Conservation (phyloP, 1,284 basidiomycete species). For the Phellopilus nigrolimitatus region DNA sequence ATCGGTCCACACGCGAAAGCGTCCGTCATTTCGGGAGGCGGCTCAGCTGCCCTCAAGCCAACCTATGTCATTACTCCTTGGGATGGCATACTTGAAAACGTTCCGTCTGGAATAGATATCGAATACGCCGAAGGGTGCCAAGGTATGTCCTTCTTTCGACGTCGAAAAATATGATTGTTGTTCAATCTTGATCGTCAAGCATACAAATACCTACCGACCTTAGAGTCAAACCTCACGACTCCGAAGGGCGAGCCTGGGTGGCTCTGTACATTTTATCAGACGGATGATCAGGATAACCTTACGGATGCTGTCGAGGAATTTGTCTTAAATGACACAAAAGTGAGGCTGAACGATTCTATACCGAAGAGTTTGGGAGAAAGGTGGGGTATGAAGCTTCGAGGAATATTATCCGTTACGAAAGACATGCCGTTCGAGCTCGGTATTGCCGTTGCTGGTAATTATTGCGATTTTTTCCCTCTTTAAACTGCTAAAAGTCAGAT, state of each 20-base stretch:
- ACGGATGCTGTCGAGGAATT: slow-evolving; percentile 40
- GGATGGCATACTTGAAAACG: slow-evolving; percentile 48
- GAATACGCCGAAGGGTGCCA: slow-evolving; percentile 56
- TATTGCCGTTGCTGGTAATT: slow-evolving; percentile 47
- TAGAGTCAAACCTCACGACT: slow-evolving; percentile 51
- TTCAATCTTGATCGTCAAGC: too few relatives aligned
- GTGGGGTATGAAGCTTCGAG: slow-evolving; percentile 50
- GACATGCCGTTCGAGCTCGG: slow-evolving; percentile 49
- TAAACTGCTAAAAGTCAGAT: too few relatives aligned
- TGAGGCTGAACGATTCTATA: slow-evolving; percentile 64
- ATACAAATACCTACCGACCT: slow-evolving; percentile 57
- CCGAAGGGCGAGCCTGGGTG: slow-evolving; percentile 51
- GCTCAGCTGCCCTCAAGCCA: slow-evolving; percentile 43
- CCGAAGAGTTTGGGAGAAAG: slow-evolving; percentile 43
- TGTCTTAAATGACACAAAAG: slow-evolving; percentile 52
- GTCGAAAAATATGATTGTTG: neutral
- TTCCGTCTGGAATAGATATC: slow-evolving; percentile 42
- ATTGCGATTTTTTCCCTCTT: too few relatives aligned
- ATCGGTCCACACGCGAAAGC: slow-evolving; percentile 44
- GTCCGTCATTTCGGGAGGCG: slow-evolving; percentile 45
- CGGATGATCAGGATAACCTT: slow-evolving; percentile 43
- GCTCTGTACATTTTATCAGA: slow-evolving; percentile 57
- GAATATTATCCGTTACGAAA: slow-evolving; percentile 38
- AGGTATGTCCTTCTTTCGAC: slow-evolving; percentile 34
- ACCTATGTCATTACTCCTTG: slow-evolving; percentile 50